Conservation (phyloP, 345 rosid genomes). For the Brassica juncea region DNA sequence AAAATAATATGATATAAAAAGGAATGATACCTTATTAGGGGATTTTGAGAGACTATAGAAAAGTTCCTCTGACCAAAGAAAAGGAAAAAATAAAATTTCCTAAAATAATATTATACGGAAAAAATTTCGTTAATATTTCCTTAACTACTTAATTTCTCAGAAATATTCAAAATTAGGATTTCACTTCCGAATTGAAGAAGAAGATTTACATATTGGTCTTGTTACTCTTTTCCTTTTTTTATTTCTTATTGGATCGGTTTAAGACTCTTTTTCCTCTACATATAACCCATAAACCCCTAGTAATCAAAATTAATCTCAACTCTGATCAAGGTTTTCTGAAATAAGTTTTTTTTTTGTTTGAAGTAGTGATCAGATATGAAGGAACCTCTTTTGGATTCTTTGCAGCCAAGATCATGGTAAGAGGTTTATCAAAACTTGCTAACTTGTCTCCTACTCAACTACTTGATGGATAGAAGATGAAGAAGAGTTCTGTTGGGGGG, state of each 20-base stretch:
- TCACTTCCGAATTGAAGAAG: neutral
- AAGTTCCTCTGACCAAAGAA: neutral
- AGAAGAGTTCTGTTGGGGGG: neutral
- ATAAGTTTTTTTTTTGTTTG: neutral
- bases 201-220: neutral
- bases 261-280: neutral
- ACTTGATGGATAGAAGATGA: neutral
- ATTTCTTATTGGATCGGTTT: neutral
- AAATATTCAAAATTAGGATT: neutral
- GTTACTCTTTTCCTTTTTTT: neutral
- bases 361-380: neutral
- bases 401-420: neutral
- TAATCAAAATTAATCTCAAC: neutral
- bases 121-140: neutral
- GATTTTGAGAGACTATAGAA: neutral
- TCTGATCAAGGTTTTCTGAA: neutral
- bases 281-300: neutral
- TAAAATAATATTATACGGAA: too few relatives aligned
- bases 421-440: neutral
- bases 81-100: neutral
- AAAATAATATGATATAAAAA: neutral
- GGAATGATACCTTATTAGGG: neutral
- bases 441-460: neutral
- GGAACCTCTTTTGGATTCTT: neutral
- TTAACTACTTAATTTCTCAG: neutral